Evolutionary conservation across 1,284 basidiomycete species (phyloP).

Genomic region (Cutaneotrichosporon spelunceum): DNA sequence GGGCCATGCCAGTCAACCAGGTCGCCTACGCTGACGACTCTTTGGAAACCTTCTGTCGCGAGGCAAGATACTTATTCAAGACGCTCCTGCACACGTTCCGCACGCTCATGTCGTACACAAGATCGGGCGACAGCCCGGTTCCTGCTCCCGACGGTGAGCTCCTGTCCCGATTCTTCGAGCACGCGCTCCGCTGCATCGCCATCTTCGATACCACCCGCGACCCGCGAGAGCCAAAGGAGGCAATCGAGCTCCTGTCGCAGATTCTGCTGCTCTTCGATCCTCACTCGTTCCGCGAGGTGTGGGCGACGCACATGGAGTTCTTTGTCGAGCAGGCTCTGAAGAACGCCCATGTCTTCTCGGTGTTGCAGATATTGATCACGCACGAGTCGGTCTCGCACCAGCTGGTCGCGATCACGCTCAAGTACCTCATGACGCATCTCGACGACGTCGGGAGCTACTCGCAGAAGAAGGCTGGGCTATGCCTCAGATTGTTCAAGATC

Average conservation of each 20-base stretch:
- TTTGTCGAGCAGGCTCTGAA: conserved; percentile 77
- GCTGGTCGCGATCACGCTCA: conserved; percentile 86
- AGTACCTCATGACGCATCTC: conserved; percentile 79
- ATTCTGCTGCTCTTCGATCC: conserved; percentile 78
- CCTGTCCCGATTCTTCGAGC: conserved; percentile 82
- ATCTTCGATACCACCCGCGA: conserved; percentile 72
- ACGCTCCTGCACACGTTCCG: conserved; percentile 89
- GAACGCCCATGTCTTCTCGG: conserved; percentile 75
- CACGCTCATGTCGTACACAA: conserved; percentile 72
- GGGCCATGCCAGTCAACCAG: conserved; percentile 69
- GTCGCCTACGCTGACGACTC: conserved; percentile 72
- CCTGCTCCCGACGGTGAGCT: conserved; percentile 73
- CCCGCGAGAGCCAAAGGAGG: conserved; percentile 77
- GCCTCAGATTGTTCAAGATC: conserved; percentile 93
- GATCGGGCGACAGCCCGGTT: conserved; percentile 70
- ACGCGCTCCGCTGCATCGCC: conserved; percentile 77
- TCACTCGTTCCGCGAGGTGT: conserved; percentile 90
- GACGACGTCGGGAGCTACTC: conserved; percentile 82
- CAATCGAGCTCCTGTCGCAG: conserved; percentile 78
- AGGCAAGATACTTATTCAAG: conserved; percentile 80
- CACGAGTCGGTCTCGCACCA: conserved; percentile 83
- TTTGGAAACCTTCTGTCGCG: conserved; percentile 67
- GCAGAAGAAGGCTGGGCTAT: conserved; percentile 69
- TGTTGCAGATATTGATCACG: conserved; percentile 81
- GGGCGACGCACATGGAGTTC: conserved; percentile 84